Conservation (phyloP, 1,284 basidiomycete genomes). For the Leccinum pachyderme region DNA sequence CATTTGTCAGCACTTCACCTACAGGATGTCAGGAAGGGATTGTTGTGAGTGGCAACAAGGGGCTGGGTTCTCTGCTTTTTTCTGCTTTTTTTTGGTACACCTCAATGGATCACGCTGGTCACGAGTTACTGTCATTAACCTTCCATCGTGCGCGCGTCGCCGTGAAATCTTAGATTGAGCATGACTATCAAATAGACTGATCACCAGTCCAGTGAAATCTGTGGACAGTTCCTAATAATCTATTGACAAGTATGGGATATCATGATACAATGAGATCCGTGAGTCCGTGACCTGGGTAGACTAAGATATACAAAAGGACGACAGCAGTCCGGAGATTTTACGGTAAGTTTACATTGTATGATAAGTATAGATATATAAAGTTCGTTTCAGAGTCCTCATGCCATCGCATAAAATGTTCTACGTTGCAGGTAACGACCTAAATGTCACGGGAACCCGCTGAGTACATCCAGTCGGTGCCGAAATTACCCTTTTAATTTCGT, state of each 20-base stretch:
- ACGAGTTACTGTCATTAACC: too few species aligned
- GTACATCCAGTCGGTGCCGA: background rate
- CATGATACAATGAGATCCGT: background rate
- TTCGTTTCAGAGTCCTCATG: background rate
- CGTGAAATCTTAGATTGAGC: background rate
- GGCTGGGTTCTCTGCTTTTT: too few species aligned
- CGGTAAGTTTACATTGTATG: background rate
- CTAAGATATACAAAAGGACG: background rate
- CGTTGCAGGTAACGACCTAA: background rate
- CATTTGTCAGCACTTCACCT: too few species aligned
- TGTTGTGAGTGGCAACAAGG: too few species aligned
- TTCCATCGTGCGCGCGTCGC: background rate
- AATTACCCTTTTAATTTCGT: background rate
- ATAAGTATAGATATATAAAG: background rate
- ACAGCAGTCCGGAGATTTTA: background rate
- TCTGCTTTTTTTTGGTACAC: too few species aligned
- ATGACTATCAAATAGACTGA: too few species aligned
- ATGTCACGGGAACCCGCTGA: background rate
- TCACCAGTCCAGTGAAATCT: too few species aligned
- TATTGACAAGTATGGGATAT: background rate
- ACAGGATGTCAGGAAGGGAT: too few species aligned
- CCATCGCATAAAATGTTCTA: slow-evolving; percentile 5
- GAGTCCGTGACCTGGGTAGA: slow-evolving; percentile 7
- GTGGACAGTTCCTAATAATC: background rate
- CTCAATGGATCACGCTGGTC: too few species aligned